These are phyloP conservation scores for Sordariomycetes sp. DNA, from an alignment of 2,329 filamentous ascomycete genomes.

Conservation along the genomic window DNA sequence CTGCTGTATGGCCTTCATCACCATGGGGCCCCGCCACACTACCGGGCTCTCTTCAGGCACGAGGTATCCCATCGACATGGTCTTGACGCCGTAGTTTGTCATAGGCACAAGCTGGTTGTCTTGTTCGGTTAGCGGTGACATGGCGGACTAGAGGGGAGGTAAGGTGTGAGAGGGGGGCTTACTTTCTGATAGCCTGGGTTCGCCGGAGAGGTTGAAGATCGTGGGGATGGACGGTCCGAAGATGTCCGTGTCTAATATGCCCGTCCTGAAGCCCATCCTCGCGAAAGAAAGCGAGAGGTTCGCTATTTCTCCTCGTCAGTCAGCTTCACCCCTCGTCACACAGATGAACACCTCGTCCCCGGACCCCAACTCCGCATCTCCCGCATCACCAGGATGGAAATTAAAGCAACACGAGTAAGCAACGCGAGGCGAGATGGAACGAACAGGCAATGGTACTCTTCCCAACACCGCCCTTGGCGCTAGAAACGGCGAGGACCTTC, in stretches of 20 bases:
- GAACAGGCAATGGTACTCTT: constrained; percentile 86
- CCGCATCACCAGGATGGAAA: not conserved
- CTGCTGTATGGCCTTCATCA: constrained; percentile 94
- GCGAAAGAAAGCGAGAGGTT: constrained; percentile 86
- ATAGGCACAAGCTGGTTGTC: constrained; percentile 77
- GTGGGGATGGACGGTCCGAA: constrained; percentile 94
- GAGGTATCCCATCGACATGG: constrained; percentile 98
- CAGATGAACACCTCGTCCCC: not conserved
- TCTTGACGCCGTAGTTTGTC: constrained; percentile 90
- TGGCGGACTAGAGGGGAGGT: not conserved
- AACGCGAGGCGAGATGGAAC: constrained; percentile 9
- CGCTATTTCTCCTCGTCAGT: constrained; percentile 22
- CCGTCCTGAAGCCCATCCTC: constrained; percentile 66
- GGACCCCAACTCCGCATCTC: not conserved
- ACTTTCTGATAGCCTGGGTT: constrained; percentile 68
- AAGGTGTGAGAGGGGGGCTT: constrained; percentile 15
- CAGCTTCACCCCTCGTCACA: constrained; percentile 21
- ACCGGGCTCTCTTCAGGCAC: constrained; percentile 71
- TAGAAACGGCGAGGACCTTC: constrained; percentile 94
- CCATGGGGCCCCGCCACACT: constrained; percentile 93
- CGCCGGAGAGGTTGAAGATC: constrained; percentile 68
- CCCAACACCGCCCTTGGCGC: constrained; percentile 94
- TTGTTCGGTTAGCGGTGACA: constrained; percentile 18
- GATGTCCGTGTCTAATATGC: constrained; percentile 91
- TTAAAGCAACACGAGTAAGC: not conserved